Evolutionary conservation across 225 moss, liverwort and hornwort species (phyloP), one percentile per base, ranked within the genome.

Genomic region (Antitrichia curtipendula): DNA sequence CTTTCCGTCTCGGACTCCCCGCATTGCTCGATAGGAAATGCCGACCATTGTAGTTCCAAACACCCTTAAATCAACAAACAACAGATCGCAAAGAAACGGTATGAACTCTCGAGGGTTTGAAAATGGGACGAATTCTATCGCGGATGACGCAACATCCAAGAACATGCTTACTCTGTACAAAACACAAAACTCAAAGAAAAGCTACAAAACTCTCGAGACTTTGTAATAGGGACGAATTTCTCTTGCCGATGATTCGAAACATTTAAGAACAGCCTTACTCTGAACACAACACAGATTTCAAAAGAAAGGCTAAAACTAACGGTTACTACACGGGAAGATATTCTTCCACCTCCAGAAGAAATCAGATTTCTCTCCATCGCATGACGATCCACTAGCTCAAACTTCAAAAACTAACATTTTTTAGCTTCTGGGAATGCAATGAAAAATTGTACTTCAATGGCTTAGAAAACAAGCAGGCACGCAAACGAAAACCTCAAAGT

Each of bases 1-100:
- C 72, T 64, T 89, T 89, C 59, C 90, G 93, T 81, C 62, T 93
- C 85, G 78, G 91, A 87, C 78, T 86, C 89, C 87, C 92, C 78
- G 75, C 91, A 83, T 85, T 86, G 86, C 87, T 93, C 45, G 96
- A 91, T 80, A 94, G 85, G n/a, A 66, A 68, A 31, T 80, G 89
- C 40, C 87, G 81, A 45, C 86, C 78, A 87, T 31, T 66, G 65
- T n/a, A 66, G 50, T 83, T 82, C 87, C 89, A 88, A 63, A 79
- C 40, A 73, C 57, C 88, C 93, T 85, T 31, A 80, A 69, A 81
- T 70, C 28, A 84, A 41, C 63, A 63, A 34, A 62, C 15, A 32
- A n/a, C 36, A 82, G 34, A 53, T 12, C n/a, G 27, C 11, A 38
- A 53, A 82, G 18, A 45, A 82, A 66, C 49, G 12, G 4, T n/a